phyloP scores from a whole-genome alignment of 2,329 filamentous ascomycete species.

The Xylariaceae sp. region DNA sequence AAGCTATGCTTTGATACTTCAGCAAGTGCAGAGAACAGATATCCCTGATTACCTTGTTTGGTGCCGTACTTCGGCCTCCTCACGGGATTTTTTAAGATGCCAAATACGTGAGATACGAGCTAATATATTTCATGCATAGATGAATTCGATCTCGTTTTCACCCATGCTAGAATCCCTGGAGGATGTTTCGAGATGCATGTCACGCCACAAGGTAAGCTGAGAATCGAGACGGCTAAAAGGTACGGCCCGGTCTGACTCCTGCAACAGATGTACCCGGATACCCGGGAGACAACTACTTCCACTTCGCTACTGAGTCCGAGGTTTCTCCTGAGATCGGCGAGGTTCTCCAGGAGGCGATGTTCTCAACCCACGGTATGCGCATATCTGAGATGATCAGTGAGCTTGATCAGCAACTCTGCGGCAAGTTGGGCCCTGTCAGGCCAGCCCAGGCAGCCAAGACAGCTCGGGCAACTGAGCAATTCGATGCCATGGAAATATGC shows the following conservation, averaged over 20 bases:
- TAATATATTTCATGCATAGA: slow-evolving; percentile 35
- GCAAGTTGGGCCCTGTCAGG: slow-evolving; percentile 5
- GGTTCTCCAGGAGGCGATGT: slow-evolving; percentile 23
- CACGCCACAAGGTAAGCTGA: slow-evolving; percentile 33
- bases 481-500: too few relatives aligned
- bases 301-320: slow-evolving; percentile 26
- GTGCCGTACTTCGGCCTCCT: too few relatives aligned
- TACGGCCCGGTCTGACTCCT: background rate
- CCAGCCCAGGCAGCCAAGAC: too few relatives aligned
- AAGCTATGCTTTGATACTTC: too few relatives aligned
- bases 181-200: slow-evolving; percentile 35
- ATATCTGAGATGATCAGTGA: slow-evolving; percentile 24
- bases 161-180: slow-evolving; percentile 25
- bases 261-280: slow-evolving; percentile 21
- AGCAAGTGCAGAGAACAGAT: background rate
- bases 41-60: background rate
- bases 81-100: too few relatives aligned
- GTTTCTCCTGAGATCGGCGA: slow-evolving; percentile 19
- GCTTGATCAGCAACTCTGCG: slow-evolving; percentile 31
- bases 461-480: too few relatives aligned
- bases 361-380: slow-evolving; percentile 19
- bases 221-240: background rate
- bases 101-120: background rate
- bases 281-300: slow-evolving; percentile 23
- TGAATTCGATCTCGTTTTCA: slow-evolving; percentile 59